phyloP scores from a whole-genome alignment of 2,329 filamentous ascomycete species.

The Neocucurbitaria cava region DNA sequence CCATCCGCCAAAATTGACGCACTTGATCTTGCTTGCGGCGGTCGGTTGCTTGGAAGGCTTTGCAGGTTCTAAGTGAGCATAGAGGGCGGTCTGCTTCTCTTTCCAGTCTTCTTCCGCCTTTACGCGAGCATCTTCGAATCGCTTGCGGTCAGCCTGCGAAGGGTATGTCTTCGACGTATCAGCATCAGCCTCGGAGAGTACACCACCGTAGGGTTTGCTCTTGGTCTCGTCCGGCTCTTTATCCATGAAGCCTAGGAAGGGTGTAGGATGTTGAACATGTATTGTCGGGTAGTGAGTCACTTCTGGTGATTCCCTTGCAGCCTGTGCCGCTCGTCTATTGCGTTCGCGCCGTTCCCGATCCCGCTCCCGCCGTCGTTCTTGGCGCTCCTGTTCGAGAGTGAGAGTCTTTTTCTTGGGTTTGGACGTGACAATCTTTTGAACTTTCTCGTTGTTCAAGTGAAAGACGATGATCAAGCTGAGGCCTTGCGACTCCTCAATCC shows the following conservation, averaged over 20 bases:
- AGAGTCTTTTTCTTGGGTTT: constrained; percentile 60
- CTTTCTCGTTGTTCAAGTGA: constrained; percentile 58
- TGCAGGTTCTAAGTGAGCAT: constrained; percentile 68
- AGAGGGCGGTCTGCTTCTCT: constrained; percentile 68
- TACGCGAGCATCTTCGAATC: constrained; percentile 88
- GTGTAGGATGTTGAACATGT: constrained; percentile 72
- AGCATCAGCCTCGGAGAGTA: constrained; percentile 85
- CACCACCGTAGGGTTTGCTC: constrained; percentile 93
- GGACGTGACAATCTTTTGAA: constrained; percentile 66
- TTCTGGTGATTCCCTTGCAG: constrained; percentile 49
- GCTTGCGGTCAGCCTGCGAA: constrained; percentile 76
- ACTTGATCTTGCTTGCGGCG: constrained; percentile 95
- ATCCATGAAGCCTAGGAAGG: constrained; percentile 88
- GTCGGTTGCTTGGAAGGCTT: constrained; percentile 70
- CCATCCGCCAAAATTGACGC: constrained; percentile 96
- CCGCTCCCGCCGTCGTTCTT: constrained; percentile 42
- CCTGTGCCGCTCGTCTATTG: constrained; percentile 56
- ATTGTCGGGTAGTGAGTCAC: constrained; percentile 65
- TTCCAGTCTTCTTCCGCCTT: constrained; percentile 94
- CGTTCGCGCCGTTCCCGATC: constrained; percentile 52
- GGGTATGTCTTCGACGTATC: constrained; percentile 92
- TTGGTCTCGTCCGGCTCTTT: constrained; percentile 88
- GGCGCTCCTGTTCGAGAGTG: constrained; percentile 40
- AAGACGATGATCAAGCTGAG: constrained; percentile 43
- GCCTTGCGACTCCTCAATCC: constrained; percentile 43